A percentile compares a stretch with the other conserved stretches of the same genome.
Evolutionary conservation across 2,329 filamentous ascomycete genomes (phyloP).

Genomic region (Pseudogymnoascus sp.): DNA sequence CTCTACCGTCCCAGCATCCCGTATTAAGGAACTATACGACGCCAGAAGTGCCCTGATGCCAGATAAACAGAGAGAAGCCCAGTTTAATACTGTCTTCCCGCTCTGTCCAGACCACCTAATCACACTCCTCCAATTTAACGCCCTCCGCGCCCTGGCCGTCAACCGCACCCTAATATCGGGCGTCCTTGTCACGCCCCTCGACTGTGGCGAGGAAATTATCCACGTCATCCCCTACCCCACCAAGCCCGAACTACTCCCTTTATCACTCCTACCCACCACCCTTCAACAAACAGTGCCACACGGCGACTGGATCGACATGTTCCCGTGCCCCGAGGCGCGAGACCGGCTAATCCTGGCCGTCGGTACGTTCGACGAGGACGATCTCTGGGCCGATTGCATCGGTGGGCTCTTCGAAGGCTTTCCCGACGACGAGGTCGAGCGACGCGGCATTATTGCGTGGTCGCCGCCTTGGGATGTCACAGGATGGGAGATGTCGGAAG

Average conservation of each 20-base stretch:
- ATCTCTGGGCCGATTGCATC: constrained; percentile 35
- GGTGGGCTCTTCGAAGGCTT: constrained; percentile 37
- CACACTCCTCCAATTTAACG: constrained; percentile 35
- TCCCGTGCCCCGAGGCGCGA: constrained; percentile 31
- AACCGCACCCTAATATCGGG: constrained; percentile 31
- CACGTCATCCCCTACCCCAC: constrained; percentile 26
- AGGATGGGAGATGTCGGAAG: constrained; percentile 35
- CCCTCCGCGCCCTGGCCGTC: constrained; percentile 29
- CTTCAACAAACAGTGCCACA: constrained; percentile 33
- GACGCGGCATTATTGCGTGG: constrained; percentile 36
- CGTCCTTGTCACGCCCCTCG: constrained; percentile 26
- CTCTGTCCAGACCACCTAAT: constrained; percentile 35
- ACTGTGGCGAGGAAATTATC: constrained; percentile 27
- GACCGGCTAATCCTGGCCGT: constrained; percentile 32
- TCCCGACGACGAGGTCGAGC: constrained; percentile 33
- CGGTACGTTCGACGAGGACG: constrained; percentile 34
- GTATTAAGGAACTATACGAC: constrained; percentile 27
- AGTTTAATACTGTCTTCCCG: constrained; percentile 28
- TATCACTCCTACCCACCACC: constrained; percentile 30
- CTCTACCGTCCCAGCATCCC: constrained; percentile 25
- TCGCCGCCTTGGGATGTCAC: constrained; percentile 31
- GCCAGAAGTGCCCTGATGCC: constrained; percentile 25
- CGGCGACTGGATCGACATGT: constrained; percentile 34
- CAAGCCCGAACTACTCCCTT: constrained; percentile 25
- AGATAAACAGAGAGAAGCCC: constrained; percentile 18